phyloP scores from a whole-genome alignment of 208 protist genomes.

The Dictyostelium gargantuum region DNA sequence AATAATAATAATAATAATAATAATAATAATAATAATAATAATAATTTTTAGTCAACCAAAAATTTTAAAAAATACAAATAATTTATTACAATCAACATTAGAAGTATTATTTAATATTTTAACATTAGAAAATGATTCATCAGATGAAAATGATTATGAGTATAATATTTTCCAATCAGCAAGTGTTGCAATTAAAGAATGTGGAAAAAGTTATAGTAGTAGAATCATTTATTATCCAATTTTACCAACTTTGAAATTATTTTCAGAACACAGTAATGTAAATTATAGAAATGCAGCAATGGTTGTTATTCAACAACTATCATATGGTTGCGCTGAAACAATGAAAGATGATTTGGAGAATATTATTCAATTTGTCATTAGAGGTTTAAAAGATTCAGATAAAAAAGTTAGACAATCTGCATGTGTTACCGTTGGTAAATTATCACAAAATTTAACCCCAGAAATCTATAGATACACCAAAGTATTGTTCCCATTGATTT shows the following conservation, averaged over 20 bases:
- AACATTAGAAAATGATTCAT: background rate
- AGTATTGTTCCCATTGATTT: slow-evolving; percentile 42
- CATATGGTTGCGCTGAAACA: slow-evolving; percentile 20
- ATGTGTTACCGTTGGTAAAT: background rate
- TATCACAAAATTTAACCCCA: slow-evolving; percentile 60
- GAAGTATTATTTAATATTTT: background rate
- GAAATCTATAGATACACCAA: slow-evolving; percentile 37
- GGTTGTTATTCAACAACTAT: slow-evolving; percentile 23
- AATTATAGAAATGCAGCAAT: background rate
- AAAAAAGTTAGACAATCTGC: slow-evolving; percentile 8
- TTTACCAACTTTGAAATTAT: background rate
- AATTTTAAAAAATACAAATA: background rate
- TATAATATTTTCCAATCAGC: background rate
- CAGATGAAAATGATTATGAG: slow-evolving; percentile 8
- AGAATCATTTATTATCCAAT: slow-evolving; percentile 11
- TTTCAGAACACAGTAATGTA: background rate
- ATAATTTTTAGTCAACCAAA: slow-evolving; percentile 33
- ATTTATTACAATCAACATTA: slow-evolving; percentile 21
- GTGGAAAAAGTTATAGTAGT: background rate
- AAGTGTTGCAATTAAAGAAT: slow-evolving; percentile 22
- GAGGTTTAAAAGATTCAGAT: background rate
- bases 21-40: background rate
- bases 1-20: too few species aligned
- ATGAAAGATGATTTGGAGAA: slow-evolving; percentile 30
- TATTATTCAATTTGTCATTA: background rate